These are phyloP conservation scores for Talaromyces ruber DNA, from an alignment of 495 filamentous ascomycete genomes.

Conservation along the genomic window DNA sequence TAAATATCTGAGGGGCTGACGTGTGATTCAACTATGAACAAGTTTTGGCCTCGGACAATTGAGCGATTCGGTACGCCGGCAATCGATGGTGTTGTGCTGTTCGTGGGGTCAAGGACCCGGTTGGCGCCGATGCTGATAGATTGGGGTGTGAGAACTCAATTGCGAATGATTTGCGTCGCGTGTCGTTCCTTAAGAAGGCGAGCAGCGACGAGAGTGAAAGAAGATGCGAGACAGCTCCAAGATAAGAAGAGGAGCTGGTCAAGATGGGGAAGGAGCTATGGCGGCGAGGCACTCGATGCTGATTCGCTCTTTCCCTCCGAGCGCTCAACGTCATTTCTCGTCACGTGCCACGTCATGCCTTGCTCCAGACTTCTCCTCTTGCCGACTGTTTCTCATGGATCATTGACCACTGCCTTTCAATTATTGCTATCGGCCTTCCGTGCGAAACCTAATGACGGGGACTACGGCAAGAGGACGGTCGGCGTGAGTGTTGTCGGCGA, in stretches of 20 bases:
- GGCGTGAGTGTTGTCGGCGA: not conserved
- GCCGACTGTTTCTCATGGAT: not conserved
- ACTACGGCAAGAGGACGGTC: not conserved
- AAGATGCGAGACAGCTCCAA: not conserved
- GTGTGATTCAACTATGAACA: too few relatives aligned
- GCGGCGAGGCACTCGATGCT: not conserved
- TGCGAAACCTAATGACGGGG: not conserved
- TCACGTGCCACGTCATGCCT: slow-evolving; percentile 3
- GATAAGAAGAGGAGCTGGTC: not conserved
- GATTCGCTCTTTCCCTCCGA: not conserved
- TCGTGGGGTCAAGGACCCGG: not conserved
- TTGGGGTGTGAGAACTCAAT: not conserved
- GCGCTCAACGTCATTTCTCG: not conserved
- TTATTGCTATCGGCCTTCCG: not conserved
- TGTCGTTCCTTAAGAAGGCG: not conserved
- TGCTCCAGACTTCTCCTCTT: not conserved
- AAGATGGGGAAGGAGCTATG: not conserved
- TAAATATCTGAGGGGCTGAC: too few relatives aligned
- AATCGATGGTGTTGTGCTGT: not conserved
- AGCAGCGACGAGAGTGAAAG: not conserved
- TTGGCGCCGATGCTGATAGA: not conserved
- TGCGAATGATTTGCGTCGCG: not conserved
- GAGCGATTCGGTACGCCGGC: not conserved
- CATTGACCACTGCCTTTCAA: not conserved
- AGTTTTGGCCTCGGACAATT: not conserved